These are phyloP conservation scores for Chiua virens DNA, from an alignment of 768 basidiomycete species.

Conservation along the genomic window DNA sequence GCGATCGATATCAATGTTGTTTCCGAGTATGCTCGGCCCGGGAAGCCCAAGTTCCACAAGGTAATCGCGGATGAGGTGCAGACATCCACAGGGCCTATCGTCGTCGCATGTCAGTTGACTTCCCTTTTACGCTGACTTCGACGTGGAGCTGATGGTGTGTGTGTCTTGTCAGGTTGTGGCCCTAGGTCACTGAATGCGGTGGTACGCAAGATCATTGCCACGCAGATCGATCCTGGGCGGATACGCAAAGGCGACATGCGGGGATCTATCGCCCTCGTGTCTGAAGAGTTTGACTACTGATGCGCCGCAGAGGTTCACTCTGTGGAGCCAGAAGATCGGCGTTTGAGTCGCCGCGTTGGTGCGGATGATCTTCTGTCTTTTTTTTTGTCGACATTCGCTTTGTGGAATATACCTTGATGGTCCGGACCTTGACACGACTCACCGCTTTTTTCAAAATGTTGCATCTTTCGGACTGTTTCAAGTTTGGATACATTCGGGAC, in stretches of 20 bases:
- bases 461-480: neutral
- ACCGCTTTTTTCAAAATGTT: too few relatives aligned
- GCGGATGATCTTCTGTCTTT: neutral
- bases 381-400: constrained; percentile 4
- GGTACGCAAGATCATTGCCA: constrained; percentile 62
- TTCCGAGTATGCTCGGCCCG: constrained; percentile 62
- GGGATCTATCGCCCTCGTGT: constrained; percentile 59
- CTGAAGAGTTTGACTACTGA: constrained; percentile 69
- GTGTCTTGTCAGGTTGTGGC: constrained; percentile 66
- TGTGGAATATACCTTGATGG: neutral
- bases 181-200: constrained; percentile 68
- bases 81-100: constrained; percentile 49
- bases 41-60: constrained; percentile 62
- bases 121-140: too few relatives aligned
- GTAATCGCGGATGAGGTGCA: constrained; percentile 68
- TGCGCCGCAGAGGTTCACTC: too few relatives aligned
- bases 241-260: constrained; percentile 56
- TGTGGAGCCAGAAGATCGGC: too few relatives aligned
- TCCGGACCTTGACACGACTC: neutral
- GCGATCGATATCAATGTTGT: constrained; percentile 56
- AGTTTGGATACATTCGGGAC: neutral
- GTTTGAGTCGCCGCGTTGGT: too few relatives aligned
- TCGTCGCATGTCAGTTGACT: constrained; percentile 65
- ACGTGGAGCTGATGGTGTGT: neutral
- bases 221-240: constrained; percentile 55